Evolutionary conservation across 768 basidiomycete genomes (phyloP).

Genomic region (Chalciporus pseudorubinellus): DNA sequence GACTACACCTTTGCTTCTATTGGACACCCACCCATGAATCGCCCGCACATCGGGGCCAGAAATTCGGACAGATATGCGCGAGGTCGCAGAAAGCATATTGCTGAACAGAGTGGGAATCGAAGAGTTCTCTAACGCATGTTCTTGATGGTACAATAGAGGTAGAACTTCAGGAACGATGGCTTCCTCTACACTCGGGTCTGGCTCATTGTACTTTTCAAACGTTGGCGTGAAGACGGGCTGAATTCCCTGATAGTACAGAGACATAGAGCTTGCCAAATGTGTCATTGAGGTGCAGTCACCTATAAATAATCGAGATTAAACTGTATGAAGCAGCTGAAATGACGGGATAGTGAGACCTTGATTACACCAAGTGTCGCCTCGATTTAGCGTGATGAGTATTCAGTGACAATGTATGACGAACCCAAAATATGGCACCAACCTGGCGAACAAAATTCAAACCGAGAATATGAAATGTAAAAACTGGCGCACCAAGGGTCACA

Average conservation of each 20-base stretch:
- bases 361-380: neutral
- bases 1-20: neutral
- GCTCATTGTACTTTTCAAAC: conserved; percentile 3
- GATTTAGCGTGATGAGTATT: neutral
- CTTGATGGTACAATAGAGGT: conserved; percentile 2
- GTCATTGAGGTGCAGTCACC: conserved; percentile 7
- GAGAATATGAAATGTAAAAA: neutral
- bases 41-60: neutral
- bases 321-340: neutral
- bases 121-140: neutral
- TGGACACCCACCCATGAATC: conserved; percentile 3
- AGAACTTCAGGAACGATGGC: neutral
- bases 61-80: conserved; percentile 1
- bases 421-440: conserved; percentile 6
- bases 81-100: neutral
- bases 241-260: neutral
- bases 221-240: neutral
- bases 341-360: neutral
- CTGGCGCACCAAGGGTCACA: neutral
- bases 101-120: neutral
- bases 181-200: neutral
- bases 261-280: neutral
- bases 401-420: neutral
- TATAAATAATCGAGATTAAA: neutral
- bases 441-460: neutral